phyloP scores from a whole-genome alignment of 1,284 basidiomycete genomes.

The Hymenochaete sp. region DNA sequence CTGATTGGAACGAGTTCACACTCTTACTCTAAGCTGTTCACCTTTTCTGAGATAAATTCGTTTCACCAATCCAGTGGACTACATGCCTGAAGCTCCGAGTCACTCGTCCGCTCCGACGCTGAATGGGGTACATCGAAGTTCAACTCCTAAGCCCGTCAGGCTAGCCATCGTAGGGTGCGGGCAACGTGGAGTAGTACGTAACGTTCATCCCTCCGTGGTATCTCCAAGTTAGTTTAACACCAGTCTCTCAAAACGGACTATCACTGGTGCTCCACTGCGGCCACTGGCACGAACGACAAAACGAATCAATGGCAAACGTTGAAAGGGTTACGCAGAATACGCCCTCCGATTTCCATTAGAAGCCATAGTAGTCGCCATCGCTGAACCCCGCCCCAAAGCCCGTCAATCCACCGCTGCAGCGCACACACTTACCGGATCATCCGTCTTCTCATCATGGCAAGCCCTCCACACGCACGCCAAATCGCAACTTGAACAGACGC shows the following conservation, averaged over 20 bases:
- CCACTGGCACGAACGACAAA: too few relatives aligned
- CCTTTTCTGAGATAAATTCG: neutral
- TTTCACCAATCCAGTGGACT: too few relatives aligned
- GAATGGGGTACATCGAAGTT: too few relatives aligned
- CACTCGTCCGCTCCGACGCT: too few relatives aligned
- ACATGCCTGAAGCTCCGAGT: too few relatives aligned
- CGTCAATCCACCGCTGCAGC: constrained; percentile 45
- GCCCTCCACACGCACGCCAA: constrained; percentile 60
- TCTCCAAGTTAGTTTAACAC: too few relatives aligned
- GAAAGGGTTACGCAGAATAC: constrained; percentile 59
- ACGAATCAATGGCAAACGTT: too few relatives aligned
- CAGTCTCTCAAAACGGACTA: too few relatives aligned
- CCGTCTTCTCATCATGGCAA: constrained; percentile 66
- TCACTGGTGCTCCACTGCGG: neutral
- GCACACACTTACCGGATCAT: constrained; percentile 52
- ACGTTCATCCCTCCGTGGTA: neutral
- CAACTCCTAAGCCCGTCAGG: constrained; percentile 29
- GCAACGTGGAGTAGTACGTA: constrained; percentile 60
- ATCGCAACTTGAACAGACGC: constrained; percentile 50
- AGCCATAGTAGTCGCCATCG: constrained; percentile 74
- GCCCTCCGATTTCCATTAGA: constrained; percentile 49
- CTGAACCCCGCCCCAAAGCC: constrained; percentile 69
- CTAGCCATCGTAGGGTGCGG: constrained; percentile 66
- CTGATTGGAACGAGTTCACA: too few relatives aligned
- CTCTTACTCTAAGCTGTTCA: neutral